Base-by-base conservation (phyloP, 2,329 filamentous ascomycete genomes). In the Diaporthe caulivora region DNA sequence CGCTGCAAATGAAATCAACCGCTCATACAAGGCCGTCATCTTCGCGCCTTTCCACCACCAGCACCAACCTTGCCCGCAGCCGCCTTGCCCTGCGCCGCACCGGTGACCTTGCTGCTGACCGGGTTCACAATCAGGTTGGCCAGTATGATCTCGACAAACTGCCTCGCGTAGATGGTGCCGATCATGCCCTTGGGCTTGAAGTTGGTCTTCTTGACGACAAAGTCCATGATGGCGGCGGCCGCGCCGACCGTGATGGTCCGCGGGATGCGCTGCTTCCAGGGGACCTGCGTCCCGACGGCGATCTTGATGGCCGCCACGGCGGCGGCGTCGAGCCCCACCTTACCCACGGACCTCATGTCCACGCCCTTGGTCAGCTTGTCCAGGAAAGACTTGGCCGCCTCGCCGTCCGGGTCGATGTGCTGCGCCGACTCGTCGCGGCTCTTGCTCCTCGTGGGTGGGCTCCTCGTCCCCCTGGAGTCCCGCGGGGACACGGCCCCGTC, bases 271-370 rank as follows among this genome's bases (percentile, higher is more conserved):
- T 74, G 73, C 58, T 74, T 72, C 73, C 73, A 74, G 3, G 73
- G 73, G 6, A 74, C n/a, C 51, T 72, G 70, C 26, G 70, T 74
- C 15, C 73, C 73, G 26, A 74, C 70, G 29, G 70, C 73, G 40
- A 74, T 60, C 70, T 74, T 74, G 65, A 74, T 55, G 18, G 73
- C 73, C 26, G 73, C 73, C 34, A 74, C 73, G 31, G 73, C 73
- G 15, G 73, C 73, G 1, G 73, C 73, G 29, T 74, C 73, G 13
- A 74, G 64, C 2, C 73, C 73, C 6, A 74, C 73, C 51, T 67
- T 74, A 29, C 71, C 71, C 15, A 74, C 73, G 11, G 71, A 72
- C 13, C 57, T 65, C 49, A 74, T 42, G 44, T 74, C 70, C 40
- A 74, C 51, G 24, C 73, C 73, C 44, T 60, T 70, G 3, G 70